Conservation (phyloP, 2,329 filamentous ascomycete genomes). For the Fonsecaea multimorphosa region DNA sequence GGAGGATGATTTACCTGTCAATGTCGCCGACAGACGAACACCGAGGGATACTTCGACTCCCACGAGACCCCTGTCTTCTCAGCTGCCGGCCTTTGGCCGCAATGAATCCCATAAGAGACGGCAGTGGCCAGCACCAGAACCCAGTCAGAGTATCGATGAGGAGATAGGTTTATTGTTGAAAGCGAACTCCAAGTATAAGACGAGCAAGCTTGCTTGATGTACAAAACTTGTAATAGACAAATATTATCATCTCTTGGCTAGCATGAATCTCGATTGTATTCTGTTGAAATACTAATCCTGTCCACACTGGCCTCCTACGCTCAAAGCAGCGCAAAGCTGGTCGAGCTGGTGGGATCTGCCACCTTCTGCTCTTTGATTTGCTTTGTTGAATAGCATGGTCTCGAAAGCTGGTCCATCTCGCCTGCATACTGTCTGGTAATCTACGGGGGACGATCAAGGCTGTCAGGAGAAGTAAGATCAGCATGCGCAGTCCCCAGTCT, state of each 20-base stretch:
- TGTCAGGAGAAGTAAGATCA: too few relatives aligned
- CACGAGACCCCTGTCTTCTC: constrained; percentile 6
- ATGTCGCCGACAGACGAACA: constrained; percentile 2
- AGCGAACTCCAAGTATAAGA: constrained; percentile 8
- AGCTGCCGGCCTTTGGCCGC: constrained; percentile 18
- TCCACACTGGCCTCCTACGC: not conserved
- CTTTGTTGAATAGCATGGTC: too few relatives aligned
- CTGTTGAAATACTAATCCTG: not conserved
- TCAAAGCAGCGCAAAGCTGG: too few relatives aligned
- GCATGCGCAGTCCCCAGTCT: too few relatives aligned
- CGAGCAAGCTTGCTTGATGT: constrained; percentile 24
- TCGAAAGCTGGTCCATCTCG: too few relatives aligned
- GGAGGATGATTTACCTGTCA: constrained; percentile 32
- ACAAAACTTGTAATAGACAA: constrained; percentile 15
- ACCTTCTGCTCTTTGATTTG: too few relatives aligned
- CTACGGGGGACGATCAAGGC: too few relatives aligned
- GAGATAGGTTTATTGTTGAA: constrained; percentile 23
- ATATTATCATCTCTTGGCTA: not conserved
- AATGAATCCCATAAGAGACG: not conserved
- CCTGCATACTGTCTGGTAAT: too few relatives aligned
- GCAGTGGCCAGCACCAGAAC: constrained; percentile 15
- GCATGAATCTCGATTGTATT: not conserved
- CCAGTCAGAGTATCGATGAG: constrained; percentile 29
- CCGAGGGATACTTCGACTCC: not conserved
- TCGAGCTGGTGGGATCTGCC: too few relatives aligned